A percentile compares a stretch with the other conserved stretches of the same genome.
Conservation (phyloP, 345 rosid genomes). For the Garcia nutans region DNA sequence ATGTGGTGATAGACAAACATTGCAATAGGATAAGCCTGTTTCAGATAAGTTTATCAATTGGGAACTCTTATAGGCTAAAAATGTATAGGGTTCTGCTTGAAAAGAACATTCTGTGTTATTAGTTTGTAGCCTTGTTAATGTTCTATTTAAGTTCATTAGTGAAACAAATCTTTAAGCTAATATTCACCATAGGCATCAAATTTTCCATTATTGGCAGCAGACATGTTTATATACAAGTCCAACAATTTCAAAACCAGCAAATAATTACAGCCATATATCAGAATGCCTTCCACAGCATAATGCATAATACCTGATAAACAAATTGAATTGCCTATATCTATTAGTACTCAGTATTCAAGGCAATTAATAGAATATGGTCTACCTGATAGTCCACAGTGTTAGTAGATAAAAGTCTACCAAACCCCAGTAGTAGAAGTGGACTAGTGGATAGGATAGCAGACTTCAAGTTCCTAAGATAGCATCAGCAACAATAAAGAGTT, state of each 20-base stretch:
- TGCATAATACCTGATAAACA: not conserved
- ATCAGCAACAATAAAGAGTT: not conserved
- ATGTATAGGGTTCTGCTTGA: too few species aligned
- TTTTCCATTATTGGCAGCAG: not conserved
- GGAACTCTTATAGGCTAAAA: not conserved
- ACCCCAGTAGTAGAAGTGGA: slow-evolving; percentile 70
- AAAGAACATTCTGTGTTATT: not conserved
- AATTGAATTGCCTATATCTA: not conserved
- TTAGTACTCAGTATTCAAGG: not conserved
- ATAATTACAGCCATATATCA: not conserved
- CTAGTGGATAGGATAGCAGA: slow-evolving; percentile 48
- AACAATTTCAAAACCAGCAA: not conserved
- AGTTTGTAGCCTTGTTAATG: not conserved
- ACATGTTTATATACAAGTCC: not conserved
- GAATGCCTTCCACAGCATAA: not conserved
- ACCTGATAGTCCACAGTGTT: slow-evolving; percentile 89
- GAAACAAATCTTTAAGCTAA: not conserved
- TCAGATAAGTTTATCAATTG: not conserved
- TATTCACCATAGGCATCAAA: not conserved
- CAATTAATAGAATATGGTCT: slow-evolving; percentile 3
- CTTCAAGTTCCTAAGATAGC: slow-evolving; percentile 56
- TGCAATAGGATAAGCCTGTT: not conserved
- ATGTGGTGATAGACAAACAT: not conserved
- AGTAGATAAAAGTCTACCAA: slow-evolving; percentile 72
- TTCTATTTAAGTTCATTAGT: not conserved